A percentile compares a stretch with the other conserved stretches of the same genome.
Conservation (phyloP, 2,329 filamentous ascomycete species). For the Malbranchea cinnamomea region DNA sequence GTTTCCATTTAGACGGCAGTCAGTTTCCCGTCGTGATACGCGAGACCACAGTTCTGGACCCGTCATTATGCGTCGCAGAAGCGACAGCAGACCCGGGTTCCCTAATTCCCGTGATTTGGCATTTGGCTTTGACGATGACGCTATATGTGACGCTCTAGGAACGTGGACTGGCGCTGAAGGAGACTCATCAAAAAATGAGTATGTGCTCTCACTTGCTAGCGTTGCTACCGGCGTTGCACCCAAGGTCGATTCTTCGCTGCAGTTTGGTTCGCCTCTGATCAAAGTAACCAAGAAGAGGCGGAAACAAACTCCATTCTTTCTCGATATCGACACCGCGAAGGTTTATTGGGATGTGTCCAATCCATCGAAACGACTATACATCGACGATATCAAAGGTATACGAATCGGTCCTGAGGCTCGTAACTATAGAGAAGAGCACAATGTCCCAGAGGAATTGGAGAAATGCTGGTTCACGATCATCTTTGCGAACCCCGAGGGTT, state of each 20-base stretch:
- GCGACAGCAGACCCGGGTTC: constrained; percentile 69
- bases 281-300: constrained; percentile 78
- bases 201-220: constrained; percentile 17
- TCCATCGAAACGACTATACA: constrained; percentile 72
- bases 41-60: constrained; percentile 83
- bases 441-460: constrained; percentile 51
- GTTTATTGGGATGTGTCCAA: constrained; percentile 74
- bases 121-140: constrained; percentile 30
- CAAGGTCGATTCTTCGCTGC: constrained; percentile 59
- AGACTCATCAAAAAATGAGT: constrained; percentile 25
- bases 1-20: constrained; percentile 56
- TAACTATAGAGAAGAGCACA: constrained; percentile 77
- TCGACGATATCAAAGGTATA: constrained; percentile 90
- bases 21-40: constrained; percentile 59
- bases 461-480: constrained; percentile 78
- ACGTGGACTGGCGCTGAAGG: constrained; percentile 27
- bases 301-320: constrained; percentile 56
- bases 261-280: constrained; percentile 60
- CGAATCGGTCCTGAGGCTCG: constrained; percentile 68
- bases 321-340: constrained; percentile 72
- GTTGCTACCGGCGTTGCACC: constrained; percentile 37
- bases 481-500: constrained; percentile 63
- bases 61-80: constrained; percentile 70
- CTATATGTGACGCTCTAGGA: constrained; percentile 31
- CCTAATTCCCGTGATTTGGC: constrained; percentile 33